Percentiles rank a stretch among this genome's conserved stretches.
Evolutionary conservation across 768 basidiomycete species (phyloP).

Genomic region (Boletus tomentosulus): DNA sequence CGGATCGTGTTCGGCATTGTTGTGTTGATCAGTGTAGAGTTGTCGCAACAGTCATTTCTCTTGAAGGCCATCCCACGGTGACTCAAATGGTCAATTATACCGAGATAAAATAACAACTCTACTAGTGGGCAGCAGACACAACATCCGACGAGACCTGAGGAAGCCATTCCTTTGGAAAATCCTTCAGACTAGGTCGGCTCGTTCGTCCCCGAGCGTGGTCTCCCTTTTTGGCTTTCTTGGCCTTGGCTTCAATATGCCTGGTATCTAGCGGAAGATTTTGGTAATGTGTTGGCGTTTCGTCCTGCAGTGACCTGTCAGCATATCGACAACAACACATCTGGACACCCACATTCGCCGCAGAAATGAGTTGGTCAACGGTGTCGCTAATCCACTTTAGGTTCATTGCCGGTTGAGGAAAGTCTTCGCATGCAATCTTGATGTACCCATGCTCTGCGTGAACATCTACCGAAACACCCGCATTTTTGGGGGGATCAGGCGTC

Average conservation of each 20-base stretch:
- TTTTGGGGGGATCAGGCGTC: slow-evolving; percentile 68
- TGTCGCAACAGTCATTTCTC: not conserved
- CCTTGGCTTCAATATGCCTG: slow-evolving; percentile 70
- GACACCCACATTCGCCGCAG: slow-evolving; percentile 78
- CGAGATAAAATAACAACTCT: slow-evolving; percentile 2
- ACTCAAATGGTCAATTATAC: not conserved
- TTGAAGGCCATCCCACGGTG: not conserved
- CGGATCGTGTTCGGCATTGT: slow-evolving; percentile 34
- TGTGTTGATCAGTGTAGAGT: not conserved
- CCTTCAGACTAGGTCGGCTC: slow-evolving; percentile 61
- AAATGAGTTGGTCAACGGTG: slow-evolving; percentile 68
- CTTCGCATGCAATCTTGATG: slow-evolving; percentile 88
- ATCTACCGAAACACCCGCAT: slow-evolving; percentile 52
- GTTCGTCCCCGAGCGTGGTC: slow-evolving; percentile 58
- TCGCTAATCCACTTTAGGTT: slow-evolving; percentile 96
- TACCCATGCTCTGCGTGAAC: slow-evolving; percentile 62
- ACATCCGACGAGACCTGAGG: slow-evolving; percentile 31
- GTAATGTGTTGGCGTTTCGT: slow-evolving; percentile 41
- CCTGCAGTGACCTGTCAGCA: slow-evolving; percentile 20
- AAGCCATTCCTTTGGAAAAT: slow-evolving; percentile 88
- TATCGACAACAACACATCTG: slow-evolving; percentile 2
- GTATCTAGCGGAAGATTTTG: slow-evolving; percentile 73
- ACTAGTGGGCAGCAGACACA: slow-evolving; percentile 7
- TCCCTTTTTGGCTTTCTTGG: slow-evolving; percentile 67
- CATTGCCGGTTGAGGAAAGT: slow-evolving; percentile 76